Evolutionary conservation across 805 yeast species (phyloP).

Genomic region (Nadsonia fulvescens): DNA sequence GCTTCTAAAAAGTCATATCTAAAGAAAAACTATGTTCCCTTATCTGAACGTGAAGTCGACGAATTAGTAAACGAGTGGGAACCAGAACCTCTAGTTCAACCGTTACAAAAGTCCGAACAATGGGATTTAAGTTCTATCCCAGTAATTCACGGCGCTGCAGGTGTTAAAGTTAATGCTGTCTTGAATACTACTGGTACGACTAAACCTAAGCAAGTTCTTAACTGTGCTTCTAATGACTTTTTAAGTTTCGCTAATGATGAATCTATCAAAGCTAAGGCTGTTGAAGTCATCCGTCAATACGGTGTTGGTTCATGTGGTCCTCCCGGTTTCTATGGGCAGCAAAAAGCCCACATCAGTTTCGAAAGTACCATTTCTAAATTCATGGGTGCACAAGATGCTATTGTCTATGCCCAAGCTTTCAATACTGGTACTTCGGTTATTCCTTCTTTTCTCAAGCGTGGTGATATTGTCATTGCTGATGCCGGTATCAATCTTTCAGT

Average conservation of each 20-base stretch:
- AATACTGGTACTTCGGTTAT: slow-evolving; percentile 73
- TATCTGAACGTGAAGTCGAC: slow-evolving; percentile 42
- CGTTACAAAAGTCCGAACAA: slow-evolving; percentile 27
- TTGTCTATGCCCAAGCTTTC: slow-evolving; percentile 85
- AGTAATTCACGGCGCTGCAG: slow-evolving; percentile 36
- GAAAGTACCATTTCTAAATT: slow-evolving; percentile 61
- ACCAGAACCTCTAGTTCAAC: slow-evolving; percentile 64
- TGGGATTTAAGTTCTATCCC: slow-evolving; percentile 56
- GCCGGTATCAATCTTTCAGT: slow-evolving; percentile 53
- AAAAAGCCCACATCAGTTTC: slow-evolving; percentile 69
- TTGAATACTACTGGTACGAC: slow-evolving; percentile 1
- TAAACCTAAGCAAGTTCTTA: slow-evolving; percentile 27
- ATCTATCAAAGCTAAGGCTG: slow-evolving; percentile 33
- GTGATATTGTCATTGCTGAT: slow-evolving; percentile 83
- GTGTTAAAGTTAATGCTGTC: slow-evolving; percentile 16
- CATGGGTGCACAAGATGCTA: slow-evolving; percentile 60
- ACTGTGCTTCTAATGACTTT: slow-evolving; percentile 58
- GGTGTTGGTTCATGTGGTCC: slow-evolving; percentile 99
- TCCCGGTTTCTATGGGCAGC: slow-evolving; percentile 91
- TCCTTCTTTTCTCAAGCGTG: slow-evolving; percentile 89
- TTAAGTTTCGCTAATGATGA: slow-evolving; percentile 38
- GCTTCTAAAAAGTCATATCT: slow-evolving; percentile 62
- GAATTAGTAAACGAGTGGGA: slow-evolving; percentile 80
- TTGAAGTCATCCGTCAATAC: slow-evolving; percentile 37
- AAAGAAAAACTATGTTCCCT: slow-evolving; percentile 48